Percentiles rank a stretch among this genome's conserved stretches.
phyloP scores from a whole-genome alignment of 306 rosid species.

The Lablab purpureus region DNA sequence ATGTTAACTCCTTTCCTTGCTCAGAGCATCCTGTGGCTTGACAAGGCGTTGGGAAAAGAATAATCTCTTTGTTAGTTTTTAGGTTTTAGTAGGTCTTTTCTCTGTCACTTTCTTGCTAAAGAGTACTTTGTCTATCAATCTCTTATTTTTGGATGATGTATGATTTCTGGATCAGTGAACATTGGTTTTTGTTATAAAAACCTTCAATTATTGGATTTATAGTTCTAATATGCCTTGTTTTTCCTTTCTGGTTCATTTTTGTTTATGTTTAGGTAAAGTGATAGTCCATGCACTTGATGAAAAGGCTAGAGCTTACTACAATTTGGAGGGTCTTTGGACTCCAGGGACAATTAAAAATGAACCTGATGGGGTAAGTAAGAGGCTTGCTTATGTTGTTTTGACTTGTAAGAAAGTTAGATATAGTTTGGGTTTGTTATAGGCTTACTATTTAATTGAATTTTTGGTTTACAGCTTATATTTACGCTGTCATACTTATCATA shows the following conservation, averaged over 20 bases:
- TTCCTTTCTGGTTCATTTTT: slow-evolving; percentile 18
- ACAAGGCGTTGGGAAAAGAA: slow-evolving; percentile 19
- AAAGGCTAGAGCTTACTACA: slow-evolving; percentile 92
- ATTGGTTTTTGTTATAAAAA: neutral
- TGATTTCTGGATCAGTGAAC: slow-evolving; percentile 4
- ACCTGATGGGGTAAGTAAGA: slow-evolving; percentile 57
- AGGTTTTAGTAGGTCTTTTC: slow-evolving; percentile 21
- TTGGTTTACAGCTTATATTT: neutral
- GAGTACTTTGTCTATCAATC: neutral
- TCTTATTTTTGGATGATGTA: neutral
- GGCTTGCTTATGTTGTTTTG: slow-evolving; percentile 14
- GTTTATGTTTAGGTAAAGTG: slow-evolving; percentile 70
- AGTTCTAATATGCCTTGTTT: slow-evolving; percentile 23
- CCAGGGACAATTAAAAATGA: slow-evolving; percentile 58
- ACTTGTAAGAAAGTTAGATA: neutral
- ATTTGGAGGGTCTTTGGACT: slow-evolving; percentile 84
- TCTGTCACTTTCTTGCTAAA: neutral
- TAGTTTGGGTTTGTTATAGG: slow-evolving; percentile 5
- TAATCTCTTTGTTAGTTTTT: neutral
- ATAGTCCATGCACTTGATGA: slow-evolving; percentile 95
- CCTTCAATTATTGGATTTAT: slow-evolving; percentile 23
- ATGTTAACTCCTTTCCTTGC: neutral
- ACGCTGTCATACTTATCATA: neutral
- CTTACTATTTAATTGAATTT: slow-evolving; percentile 10
- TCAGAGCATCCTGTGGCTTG: slow-evolving; percentile 16